Percentiles rank a stretch among this genome's conserved stretches.
Conservation (phyloP, 2,329 filamentous ascomycete genomes). For the Scedosporium minutisporum region DNA sequence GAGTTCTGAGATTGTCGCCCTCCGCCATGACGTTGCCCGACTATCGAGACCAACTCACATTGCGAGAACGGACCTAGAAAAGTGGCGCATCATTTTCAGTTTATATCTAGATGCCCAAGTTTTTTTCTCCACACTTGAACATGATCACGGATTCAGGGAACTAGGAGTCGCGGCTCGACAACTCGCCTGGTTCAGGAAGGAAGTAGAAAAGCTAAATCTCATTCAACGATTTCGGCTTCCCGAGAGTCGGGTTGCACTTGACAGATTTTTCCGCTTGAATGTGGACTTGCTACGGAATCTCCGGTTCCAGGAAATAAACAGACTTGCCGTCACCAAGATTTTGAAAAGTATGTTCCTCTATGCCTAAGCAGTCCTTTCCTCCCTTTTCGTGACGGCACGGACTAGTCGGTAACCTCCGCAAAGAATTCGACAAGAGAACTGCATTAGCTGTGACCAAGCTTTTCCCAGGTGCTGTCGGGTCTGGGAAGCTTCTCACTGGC, state of each 20-base stretch:
- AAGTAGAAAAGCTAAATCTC: constrained; percentile 51
- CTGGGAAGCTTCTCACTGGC: constrained; percentile 52
- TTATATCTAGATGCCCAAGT: constrained; percentile 70
- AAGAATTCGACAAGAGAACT: constrained; percentile 81
- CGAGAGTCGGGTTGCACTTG: constrained; percentile 54
- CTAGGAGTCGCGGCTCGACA: constrained; percentile 57
- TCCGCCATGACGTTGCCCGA: constrained; percentile 55
- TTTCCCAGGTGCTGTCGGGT: constrained; percentile 50
- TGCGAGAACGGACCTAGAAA: constrained; percentile 57
- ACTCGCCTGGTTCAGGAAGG: constrained; percentile 62
- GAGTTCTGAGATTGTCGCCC: constrained; percentile 48
- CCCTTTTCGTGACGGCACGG: constrained; percentile 9
- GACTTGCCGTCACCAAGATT: constrained; percentile 69
- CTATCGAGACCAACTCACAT: constrained; percentile 55
- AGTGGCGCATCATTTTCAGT: constrained; percentile 75
- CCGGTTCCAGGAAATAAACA: constrained; percentile 78
- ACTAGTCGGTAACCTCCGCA: constrained; percentile 17
- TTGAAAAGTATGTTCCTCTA: constrained; percentile 56
- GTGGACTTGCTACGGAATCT: constrained; percentile 66
- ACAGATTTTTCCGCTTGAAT: constrained; percentile 65
- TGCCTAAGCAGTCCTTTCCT: background rate
- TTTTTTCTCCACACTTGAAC: constrained; percentile 72
- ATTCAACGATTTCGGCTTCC: constrained; percentile 54
- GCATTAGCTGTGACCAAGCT: constrained; percentile 57
- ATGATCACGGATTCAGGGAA: constrained; percentile 57